Evolutionary conservation across 164 flowering plant genomes (phyloP).

Genomic region (Chloranthus sessilifolius): DNA sequence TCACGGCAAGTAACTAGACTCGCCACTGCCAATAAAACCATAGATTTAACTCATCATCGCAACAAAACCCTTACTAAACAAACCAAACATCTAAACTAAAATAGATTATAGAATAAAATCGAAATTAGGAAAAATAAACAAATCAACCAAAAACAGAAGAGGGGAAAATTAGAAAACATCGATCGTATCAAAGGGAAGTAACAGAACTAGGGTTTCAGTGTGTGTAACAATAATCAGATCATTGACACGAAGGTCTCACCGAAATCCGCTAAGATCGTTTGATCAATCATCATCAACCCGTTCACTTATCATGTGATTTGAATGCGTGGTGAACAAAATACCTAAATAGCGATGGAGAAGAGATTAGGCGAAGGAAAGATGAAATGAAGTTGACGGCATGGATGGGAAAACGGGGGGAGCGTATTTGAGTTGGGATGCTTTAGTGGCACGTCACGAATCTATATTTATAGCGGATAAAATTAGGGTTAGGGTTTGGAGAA

Average conservation of each 20-base stretch:
- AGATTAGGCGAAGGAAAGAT: background rate
- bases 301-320: background rate
- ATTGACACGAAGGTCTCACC: conserved; percentile 15
- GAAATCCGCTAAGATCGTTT: conserved; percentile 20
- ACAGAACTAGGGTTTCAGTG: conserved; percentile 12
- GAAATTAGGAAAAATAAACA: background rate
- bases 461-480: background rate
- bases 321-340: background rate
- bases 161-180: background rate
- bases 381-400: background rate
- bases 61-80: background rate
- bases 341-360: background rate
- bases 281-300: conserved; percentile 14
- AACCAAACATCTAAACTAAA: background rate
- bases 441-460: too few relatives aligned
- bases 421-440: background rate
- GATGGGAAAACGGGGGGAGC: background rate
- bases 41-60: conserved; percentile 10
- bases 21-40: conserved; percentile 12
- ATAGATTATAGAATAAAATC: background rate
- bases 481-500: conserved; percentile 2
- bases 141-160: background rate
- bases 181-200: background rate
- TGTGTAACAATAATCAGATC: conserved; percentile 17
- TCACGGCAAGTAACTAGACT: conserved; percentile 8